Evolutionary conservation across 2,329 filamentous ascomycete species (phyloP).

Genomic region (Pseudogymnoascus pannorum): DNA sequence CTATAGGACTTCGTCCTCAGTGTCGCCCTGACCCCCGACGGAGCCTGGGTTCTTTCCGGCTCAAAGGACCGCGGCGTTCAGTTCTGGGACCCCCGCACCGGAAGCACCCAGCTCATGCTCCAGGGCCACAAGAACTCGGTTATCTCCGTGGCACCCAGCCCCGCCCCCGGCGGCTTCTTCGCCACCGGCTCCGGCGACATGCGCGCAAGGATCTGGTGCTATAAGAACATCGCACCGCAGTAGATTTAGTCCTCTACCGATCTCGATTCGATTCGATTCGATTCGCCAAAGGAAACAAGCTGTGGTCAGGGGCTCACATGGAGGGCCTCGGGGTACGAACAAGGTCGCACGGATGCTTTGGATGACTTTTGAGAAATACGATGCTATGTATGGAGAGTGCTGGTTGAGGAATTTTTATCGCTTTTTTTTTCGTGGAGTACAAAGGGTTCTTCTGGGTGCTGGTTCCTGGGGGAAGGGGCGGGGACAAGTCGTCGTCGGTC

Average conservation of each 20-base stretch:
- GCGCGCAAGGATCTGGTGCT: conserved; percentile 96
- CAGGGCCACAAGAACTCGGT: conserved; percentile 99
- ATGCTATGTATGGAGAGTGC: neutral
- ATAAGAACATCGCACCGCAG: conserved; percentile 39
- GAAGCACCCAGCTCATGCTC: conserved; percentile 93
- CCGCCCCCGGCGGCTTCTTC: conserved; percentile 66
- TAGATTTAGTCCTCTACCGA: too few species aligned
- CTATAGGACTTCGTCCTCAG: conserved; percentile 86
- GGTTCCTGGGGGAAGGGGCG: neutral
- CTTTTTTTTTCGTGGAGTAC: neutral
- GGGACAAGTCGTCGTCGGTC: neutral
- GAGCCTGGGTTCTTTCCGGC: conserved; percentile 91
- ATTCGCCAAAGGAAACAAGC: neutral
- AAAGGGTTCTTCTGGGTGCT: neutral
- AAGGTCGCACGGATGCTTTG: neutral
- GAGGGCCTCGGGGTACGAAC: too few species aligned
- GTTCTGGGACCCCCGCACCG: conserved; percentile 95
- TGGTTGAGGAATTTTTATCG: too few species aligned
- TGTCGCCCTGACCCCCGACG: conserved; percentile 89
- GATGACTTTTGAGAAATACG: neutral
- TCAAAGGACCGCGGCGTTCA: conserved; percentile 97
- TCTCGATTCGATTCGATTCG: too few species aligned
- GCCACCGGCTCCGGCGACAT: conserved; percentile 96
- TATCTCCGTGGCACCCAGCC: conserved; percentile 93
- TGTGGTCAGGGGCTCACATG: neutral